Evolutionary conservation across 345 rosid species (phyloP).

Genomic region (Citrus sp.): DNA sequence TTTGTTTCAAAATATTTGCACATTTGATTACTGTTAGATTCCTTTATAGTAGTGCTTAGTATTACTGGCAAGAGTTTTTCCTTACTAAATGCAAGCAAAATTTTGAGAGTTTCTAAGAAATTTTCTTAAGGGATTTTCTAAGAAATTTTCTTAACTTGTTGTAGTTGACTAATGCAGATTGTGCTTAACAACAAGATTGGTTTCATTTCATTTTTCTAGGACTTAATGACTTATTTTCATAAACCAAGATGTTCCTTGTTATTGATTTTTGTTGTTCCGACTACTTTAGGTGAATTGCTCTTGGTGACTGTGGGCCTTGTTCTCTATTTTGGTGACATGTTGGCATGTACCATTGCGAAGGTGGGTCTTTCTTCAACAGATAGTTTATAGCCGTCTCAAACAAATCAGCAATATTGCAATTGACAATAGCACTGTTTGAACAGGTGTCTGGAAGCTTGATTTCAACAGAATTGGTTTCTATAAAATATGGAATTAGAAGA

Average conservation of each 20-base stretch:
- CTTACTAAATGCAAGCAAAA: too few relatives aligned
- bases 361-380: conserved; percentile 33
- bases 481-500: conserved; percentile 57
- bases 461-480: conserved; percentile 38
- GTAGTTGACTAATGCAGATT: neutral
- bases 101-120: too few relatives aligned
- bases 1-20: neutral
- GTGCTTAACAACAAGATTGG: neutral
- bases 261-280: neutral
- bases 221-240: neutral
- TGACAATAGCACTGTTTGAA: conserved; percentile 21
- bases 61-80: neutral
- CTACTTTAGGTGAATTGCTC: conserved; percentile 77
- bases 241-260: neutral
- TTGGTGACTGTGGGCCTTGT: conserved; percentile 81
- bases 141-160: neutral
- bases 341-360: conserved; percentile 71
- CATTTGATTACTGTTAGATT: neutral
- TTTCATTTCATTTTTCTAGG: neutral
- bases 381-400: conserved; percentile 12
- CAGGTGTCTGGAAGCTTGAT: conserved; percentile 49
- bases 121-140: neutral
- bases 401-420: conserved; percentile 5
- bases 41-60: neutral
- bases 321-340: conserved; percentile 82